phyloP scores from a whole-genome alignment of 345 rosid species.

The Rhodamnia rubescens region DNA sequence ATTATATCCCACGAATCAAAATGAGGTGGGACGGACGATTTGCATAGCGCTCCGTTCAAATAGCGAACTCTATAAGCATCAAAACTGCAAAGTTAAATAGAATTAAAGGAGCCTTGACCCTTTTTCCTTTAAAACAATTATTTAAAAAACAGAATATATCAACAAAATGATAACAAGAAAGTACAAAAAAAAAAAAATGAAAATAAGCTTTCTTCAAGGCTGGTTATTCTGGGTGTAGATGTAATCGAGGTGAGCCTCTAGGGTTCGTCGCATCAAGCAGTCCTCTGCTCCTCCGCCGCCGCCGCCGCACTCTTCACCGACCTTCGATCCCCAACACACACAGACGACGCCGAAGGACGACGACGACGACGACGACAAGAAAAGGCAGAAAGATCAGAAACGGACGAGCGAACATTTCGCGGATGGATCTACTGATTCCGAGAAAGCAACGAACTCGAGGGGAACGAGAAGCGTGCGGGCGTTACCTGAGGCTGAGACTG shows the following conservation, averaged over 20 bases:
- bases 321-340: neutral
- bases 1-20: neutral
- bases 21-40: neutral
- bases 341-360: neutral
- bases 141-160: no score
- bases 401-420: neutral
- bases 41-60: neutral
- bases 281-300: slow-evolving; percentile 2
- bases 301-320: neutral
- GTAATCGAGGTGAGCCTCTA: slow-evolving; percentile 7
- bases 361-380: neutral
- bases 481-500: neutral
- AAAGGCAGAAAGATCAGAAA: neutral
- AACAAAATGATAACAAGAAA: no score
- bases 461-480: neutral
- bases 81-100: neutral
- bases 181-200: neutral
- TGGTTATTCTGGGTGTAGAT: neutral
- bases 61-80: neutral
- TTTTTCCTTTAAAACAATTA: neutral
- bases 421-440: neutral
- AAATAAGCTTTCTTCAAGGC: neutral
- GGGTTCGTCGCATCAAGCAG: slow-evolving; percentile 7
- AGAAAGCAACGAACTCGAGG: neutral
- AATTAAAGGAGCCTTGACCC: neutral